Base-by-base conservation (phyloP, 1,284 basidiomycete species). In the Mycena sp. region DNA sequence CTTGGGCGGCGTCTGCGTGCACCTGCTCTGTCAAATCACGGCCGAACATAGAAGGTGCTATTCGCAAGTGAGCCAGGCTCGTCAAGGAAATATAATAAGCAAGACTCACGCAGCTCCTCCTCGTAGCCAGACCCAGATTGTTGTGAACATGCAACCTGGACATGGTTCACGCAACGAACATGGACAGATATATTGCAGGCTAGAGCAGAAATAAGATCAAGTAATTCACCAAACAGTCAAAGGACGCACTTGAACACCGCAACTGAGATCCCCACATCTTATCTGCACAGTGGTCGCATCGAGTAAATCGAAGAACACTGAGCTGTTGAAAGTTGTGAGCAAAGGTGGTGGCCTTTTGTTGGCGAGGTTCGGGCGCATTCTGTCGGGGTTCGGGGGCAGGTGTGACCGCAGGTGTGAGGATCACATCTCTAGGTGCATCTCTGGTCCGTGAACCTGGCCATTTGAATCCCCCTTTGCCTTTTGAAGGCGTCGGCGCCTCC, bases 191-290 rank as follows among this genome's bases (percentile, higher is more conserved):
- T 85, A 70, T 86, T 88, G 78, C 93, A 95, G 62, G 82, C 93
- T 94, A 25, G n/a, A 48, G 50, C 30, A 8, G 57, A 38, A 41
- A 72, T 79, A 65, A 67, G 55, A 62, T 66, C 62, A 56, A 16
- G 34, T 30, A 11, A 34, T 44, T 25, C 37, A 60, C 66, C 61
- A 70, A 25, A 50, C 62, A 39, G 70, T 61, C 9, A 30, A 39
- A 46, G 22, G 11, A 86, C 93, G 80, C 77, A 96, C 96, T 86
- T 72, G 91, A 89, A 80, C 97, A 99, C 44, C 95, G 92, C 70
- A 96, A 87, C 80, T 96, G 95, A 50, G 97, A 92, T 7, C 97
- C 97, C 96, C 97, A 99, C 92, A 99, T 93, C 86, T 98, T 99
- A 79, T 99, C 98, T 52, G 93, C 93, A 80, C 97, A 99, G 70